Percentiles rank a stretch among this genome's conserved stretches.
Evolutionary conservation across 192 early-diverging fungal genomes (phyloP).

Genomic region (Podila epicladia): DNA sequence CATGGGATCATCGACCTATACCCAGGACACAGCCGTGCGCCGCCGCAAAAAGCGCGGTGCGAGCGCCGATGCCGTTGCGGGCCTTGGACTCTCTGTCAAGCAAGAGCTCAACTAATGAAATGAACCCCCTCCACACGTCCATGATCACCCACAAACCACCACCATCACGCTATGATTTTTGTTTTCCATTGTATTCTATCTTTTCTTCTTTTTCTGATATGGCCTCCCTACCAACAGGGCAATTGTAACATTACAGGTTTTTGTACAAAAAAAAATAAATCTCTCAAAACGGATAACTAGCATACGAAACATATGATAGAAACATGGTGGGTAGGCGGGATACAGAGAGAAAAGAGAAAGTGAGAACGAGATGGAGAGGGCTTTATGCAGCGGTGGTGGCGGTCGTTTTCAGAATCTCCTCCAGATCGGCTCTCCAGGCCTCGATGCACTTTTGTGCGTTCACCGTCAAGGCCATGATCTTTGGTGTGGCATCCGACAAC

Average conservation of each 20-base stretch:
- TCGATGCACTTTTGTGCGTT: constrained; percentile 28
- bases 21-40: constrained; percentile 43
- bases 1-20: constrained; percentile 41
- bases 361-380: too few species aligned
- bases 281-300: background rate
- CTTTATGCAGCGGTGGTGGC: constrained; percentile 4
- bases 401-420: constrained; percentile 17
- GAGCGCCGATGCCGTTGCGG: constrained; percentile 45
- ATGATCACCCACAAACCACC: too few species aligned
- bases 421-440: constrained; percentile 20
- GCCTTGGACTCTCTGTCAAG: constrained; percentile 32
- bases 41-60: constrained; percentile 49
- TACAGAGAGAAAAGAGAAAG: background rate
- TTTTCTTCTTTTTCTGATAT: background rate
- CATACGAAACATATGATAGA: background rate
- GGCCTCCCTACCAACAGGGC: background rate
- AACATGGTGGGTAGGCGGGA: background rate
- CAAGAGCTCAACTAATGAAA: constrained; percentile 27
- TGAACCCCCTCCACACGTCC: too few species aligned
- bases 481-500: background rate
- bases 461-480: constrained; percentile 1
- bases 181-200: background rate
- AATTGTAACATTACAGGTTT: background rate
- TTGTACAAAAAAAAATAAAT: background rate
- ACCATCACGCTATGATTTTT: too few species aligned